Conservation (phyloP, 139 green algal genomes). For the Closterium sp. region DNA sequence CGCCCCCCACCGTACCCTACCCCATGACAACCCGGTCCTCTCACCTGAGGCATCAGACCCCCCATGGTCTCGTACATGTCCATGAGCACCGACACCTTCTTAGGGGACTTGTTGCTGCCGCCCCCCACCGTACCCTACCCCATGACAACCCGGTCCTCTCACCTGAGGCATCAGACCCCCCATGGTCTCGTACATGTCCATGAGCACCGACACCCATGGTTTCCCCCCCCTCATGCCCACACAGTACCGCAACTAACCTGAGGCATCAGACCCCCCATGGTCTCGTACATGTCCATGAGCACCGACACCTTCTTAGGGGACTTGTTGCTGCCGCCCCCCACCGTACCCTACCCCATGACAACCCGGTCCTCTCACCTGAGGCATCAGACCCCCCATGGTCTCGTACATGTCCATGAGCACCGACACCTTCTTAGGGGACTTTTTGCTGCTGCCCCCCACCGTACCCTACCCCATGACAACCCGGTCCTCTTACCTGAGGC, state of each 20-base stretch:
- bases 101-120: slow-evolving; percentile 1
- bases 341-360: not conserved
- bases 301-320: slow-evolving; percentile 35
- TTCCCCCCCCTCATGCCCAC: too few species aligned
- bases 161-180: not conserved
- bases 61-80: slow-evolving; percentile 20
- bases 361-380: not conserved
- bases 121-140: slow-evolving; percentile 3
- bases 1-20: too few species aligned
- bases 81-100: slow-evolving; percentile 39
- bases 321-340: slow-evolving; percentile 4
- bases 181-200: too few species aligned
- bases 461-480: not conserved
- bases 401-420: slow-evolving; percentile 45
- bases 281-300: slow-evolving; percentile 41
- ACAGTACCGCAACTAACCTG: not conserved
- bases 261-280: slow-evolving; percentile 9
- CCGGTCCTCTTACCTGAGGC: too few species aligned
- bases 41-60: not conserved
- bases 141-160: not conserved
- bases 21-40: too few species aligned
- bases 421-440: slow-evolving; percentile 28
- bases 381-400: slow-evolving; percentile 19
- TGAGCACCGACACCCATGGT: too few species aligned
- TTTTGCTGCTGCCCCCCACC: not conserved